Conservation (phyloP, 371 early-diverging fungal species). For the Mucor plumbeus region DNA sequence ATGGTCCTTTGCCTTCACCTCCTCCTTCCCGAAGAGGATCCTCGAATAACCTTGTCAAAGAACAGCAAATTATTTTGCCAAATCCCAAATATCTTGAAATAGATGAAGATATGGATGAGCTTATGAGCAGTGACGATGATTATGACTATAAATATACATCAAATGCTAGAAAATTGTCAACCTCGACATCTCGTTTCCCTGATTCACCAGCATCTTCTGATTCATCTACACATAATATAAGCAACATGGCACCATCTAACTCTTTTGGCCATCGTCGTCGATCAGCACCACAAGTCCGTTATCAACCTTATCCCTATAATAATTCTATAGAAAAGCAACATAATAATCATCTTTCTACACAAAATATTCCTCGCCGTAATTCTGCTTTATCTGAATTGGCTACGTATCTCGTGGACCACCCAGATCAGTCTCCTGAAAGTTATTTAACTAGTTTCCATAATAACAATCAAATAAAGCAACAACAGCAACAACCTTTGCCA, state of each 20-base stretch:
- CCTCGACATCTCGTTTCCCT: conserved; percentile 2
- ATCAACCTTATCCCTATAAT: conserved; percentile 35
- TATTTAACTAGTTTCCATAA: conserved; percentile 26
- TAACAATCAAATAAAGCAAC: neutral
- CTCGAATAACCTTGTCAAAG: conserved; percentile 8
- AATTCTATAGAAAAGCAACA: neutral
- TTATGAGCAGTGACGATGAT: conserved; percentile 1
- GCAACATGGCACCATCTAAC: neutral
- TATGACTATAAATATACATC: neutral
- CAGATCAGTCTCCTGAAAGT: conserved; percentile 44
- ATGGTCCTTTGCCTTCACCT: conserved; percentile 23
- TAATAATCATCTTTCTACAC: neutral
- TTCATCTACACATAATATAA: neutral
- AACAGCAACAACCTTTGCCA: neutral
- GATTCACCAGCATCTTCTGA: conserved; percentile 21
- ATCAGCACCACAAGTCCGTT: conserved; percentile 35
- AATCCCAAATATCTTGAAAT: conserved; percentile 20
- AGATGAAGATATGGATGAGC: conserved; percentile 21
- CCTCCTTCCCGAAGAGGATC: conserved; percentile 29
- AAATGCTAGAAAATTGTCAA: neutral
- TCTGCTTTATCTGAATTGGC: conserved; percentile 44
- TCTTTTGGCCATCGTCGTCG: conserved; percentile 11
- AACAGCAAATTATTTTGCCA: conserved; percentile 19
- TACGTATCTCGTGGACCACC: conserved; percentile 40
- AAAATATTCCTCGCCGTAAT: conserved; percentile 13